Percentiles rank a stretch among this genome's conserved stretches.
phyloP scores from a whole-genome alignment of 2,329 filamentous ascomycete species.

The Neurospora crassa region DNA sequence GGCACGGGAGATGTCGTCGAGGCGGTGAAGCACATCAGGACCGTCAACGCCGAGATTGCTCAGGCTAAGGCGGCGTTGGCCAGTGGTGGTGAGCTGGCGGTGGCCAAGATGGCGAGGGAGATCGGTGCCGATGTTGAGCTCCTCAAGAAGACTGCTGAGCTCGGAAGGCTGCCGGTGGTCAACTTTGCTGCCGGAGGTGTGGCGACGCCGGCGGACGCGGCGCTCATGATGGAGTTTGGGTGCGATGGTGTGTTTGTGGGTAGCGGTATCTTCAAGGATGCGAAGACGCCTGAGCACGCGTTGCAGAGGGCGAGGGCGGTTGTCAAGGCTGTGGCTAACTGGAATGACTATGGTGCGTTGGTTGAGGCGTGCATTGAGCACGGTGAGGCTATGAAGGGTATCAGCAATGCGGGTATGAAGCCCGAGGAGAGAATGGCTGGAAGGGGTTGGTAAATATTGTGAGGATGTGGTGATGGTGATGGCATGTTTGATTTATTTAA shows the following conservation, averaged over 20 bases:
- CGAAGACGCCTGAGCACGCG: slow-evolving; percentile 59
- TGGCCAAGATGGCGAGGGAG: slow-evolving; percentile 69
- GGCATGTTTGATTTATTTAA: neutral
- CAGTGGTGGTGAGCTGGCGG: slow-evolving; percentile 39
- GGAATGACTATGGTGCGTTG: slow-evolving; percentile 71
- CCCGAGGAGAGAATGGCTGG: slow-evolving; percentile 74
- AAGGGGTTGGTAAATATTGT: slow-evolving; percentile 63
- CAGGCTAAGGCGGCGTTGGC: slow-evolving; percentile 66
- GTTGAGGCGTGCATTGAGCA: slow-evolving; percentile 81
- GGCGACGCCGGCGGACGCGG: slow-evolving; percentile 96
- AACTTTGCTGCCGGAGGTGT: slow-evolving; percentile 98
- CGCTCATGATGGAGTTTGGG: slow-evolving; percentile 95
- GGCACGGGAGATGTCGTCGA: slow-evolving; percentile 96
- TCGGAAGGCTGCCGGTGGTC: slow-evolving; percentile 84
- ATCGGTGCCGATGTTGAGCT: slow-evolving; percentile 70
- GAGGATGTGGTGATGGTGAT: neutral
- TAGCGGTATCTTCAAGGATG: slow-evolving; percentile 84
- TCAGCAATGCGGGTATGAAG: slow-evolving; percentile 73
- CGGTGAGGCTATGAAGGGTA: slow-evolving; percentile 97
- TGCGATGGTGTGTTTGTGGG: slow-evolving; percentile 98
- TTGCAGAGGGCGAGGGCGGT: slow-evolving; percentile 87
- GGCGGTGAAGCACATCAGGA: slow-evolving; percentile 92
- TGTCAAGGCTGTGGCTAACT: slow-evolving; percentile 89
- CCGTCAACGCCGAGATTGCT: slow-evolving; percentile 73
- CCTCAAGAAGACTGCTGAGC: slow-evolving; percentile 75